Evolutionary conservation across 2,329 filamentous ascomycete species (phyloP), one percentile per base, ranked within the genome.

Genomic region (Hysterium pulicare): DNA sequence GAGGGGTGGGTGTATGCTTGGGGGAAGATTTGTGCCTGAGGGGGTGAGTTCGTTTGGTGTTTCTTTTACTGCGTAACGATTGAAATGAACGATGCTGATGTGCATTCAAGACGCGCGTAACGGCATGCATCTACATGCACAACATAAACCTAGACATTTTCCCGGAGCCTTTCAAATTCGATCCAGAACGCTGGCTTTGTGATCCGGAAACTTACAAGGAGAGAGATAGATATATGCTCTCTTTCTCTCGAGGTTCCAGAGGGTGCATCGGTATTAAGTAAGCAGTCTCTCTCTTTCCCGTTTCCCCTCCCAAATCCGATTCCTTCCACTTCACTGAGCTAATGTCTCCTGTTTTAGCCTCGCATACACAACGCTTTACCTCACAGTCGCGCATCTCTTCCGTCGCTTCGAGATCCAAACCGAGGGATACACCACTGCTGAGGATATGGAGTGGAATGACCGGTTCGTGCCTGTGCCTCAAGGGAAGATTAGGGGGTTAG

Each of bases 361-460:
- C 13, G 49, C 49, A 7, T 41, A 43, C 35, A 42, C 45, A 13
- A 46, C 43, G 13, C 44, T 52, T 16, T 43, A 52, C 30, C 23
- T 52, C 2, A 46, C 47, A 22, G 41, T 46, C 7, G 47, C 45
- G 9, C 47, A 52, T 40, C 19, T 50, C 1, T 52, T 52, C 26
- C 31, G 49, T 2, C 16, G 47, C 7, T 52, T 50, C 28, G 39
- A 52, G 15, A 46, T 50, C 8, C 26, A 22, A 13, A 50, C 49
- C 16, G 42, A 33, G 13, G 49, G 45, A 17, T 44, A 48, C 33
- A 50, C 45, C 20, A 50, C 49, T 13, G 47, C 40, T 13, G 15
- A 24, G 11, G 47, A 52, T 45, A 50, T 50, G 45, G 45, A 49
- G 13, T 50, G 50, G 46, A 48, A 37, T 10, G 44, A 53, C 37